Conservation (phyloP, 805 yeast genomes). For the Kodamaea nitidulidarum region DNA sequence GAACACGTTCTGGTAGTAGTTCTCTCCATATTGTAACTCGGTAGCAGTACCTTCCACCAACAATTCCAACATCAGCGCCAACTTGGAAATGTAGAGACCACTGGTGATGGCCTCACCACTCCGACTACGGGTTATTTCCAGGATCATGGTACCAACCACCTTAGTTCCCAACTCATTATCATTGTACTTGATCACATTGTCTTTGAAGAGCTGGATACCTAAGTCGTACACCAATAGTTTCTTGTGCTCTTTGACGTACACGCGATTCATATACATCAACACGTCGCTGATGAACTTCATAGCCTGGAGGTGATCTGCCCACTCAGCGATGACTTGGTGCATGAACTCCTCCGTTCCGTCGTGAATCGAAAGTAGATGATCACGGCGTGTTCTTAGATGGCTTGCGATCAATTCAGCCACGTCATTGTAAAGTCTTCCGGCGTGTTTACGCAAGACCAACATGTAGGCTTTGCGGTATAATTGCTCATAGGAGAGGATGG, state of each 20-base stretch:
- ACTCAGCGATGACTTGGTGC: conserved; percentile 39
- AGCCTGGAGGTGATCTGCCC: conserved; percentile 70
- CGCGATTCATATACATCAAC: conserved; percentile 81
- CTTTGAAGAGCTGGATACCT: conserved; percentile 66
- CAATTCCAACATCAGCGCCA: conserved; percentile 69
- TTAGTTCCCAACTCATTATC: conserved; percentile 47
- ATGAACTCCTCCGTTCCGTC: conserved; percentile 31
- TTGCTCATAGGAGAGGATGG: conserved; percentile 74
- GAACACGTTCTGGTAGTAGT: conserved; percentile 58
- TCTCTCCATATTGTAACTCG: conserved; percentile 44
- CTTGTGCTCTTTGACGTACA: conserved; percentile 68
- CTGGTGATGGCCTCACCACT: conserved; percentile 47
- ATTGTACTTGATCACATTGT: conserved; percentile 49
- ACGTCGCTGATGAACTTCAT: conserved; percentile 82
- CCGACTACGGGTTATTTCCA: conserved; percentile 55
- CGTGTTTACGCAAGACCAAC: conserved; percentile 66
- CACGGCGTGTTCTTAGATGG: conserved; percentile 36
- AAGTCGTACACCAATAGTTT: conserved; percentile 65
- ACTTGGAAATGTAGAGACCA: conserved; percentile 53
- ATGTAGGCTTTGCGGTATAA: conserved; percentile 76
- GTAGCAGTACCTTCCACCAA: conserved; percentile 40
- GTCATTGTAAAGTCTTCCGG: conserved; percentile 60
- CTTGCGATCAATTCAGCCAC: conserved; percentile 46
- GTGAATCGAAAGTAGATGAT: conserved; percentile 16
- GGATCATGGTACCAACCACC: conserved; percentile 47